Base-by-base conservation (phyloP, 2,329 filamentous ascomycete species). In the Tolypocladium album region DNA sequence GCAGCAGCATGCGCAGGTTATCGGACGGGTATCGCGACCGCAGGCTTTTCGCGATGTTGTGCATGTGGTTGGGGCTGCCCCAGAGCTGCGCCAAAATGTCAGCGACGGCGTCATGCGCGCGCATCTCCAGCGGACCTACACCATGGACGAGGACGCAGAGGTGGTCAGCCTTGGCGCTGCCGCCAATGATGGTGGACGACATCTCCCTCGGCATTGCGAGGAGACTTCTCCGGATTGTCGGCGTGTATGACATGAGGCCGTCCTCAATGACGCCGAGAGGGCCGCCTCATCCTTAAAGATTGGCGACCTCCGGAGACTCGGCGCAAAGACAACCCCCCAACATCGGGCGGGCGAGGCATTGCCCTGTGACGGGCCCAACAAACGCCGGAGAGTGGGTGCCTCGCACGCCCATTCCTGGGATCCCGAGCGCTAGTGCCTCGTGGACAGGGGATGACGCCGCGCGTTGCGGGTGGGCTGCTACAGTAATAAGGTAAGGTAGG, bases 91-190 rank as follows among this genome's bases (percentile, higher is more conserved):
- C 43, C 36, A 27, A 34, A n/a, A 15, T 55, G 55, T 47, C 31
- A 60, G 53, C 13, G 45, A 64, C 63, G 62, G 63, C 55, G 59
- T 61, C 24, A 20, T 34, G 3, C 56, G 17, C 20, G 36, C 55
- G 52, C 22, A 31, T 31, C 39, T 12, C 20, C 5, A 38, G 63
- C 58, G 61, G 62, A 73, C 82, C 72, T 82, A 89, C 86, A 75
- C 89, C 84, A 70, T 93, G 89, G 58, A 92, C 86, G 53, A 93
- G 79, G 50, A 93, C 88, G 68, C 86, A 88, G 63, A 93, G 83
- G 71, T 92, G 89, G 64, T 88, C 80, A 56, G 87, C 85, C 61
- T 81, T 75, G 53, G 70, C 58, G 67, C 74, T 79, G 64, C 81
- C 81, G 64, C 82, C 82, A 61, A 75, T 78, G 67, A 55, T 78